A percentile compares a stretch with the other conserved stretches of the same genome.
Conservation (phyloP, 495 filamentous ascomycete species). For the Neurospora sp. region DNA sequence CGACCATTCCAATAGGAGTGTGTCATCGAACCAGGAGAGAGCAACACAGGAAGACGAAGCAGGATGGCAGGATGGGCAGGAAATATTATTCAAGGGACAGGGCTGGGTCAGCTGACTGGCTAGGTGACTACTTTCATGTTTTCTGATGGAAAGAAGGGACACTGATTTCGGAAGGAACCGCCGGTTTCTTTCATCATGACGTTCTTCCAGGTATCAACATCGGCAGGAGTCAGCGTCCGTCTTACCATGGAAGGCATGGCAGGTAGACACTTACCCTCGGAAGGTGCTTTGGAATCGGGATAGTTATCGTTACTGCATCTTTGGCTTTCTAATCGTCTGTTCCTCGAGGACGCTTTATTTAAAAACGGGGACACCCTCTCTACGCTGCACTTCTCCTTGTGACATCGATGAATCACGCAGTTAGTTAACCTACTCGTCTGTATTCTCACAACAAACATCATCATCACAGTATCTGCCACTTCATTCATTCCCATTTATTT, state of each 20-base stretch:
- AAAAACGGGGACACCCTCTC: not conserved
- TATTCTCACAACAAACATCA: not conserved
- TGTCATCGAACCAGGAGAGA: not conserved
- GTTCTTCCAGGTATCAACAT: not conserved
- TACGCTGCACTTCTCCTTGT: not conserved
- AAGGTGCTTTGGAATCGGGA: not conserved
- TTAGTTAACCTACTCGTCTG: not conserved
- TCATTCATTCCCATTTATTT: not conserved
- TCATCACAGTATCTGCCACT: not conserved
- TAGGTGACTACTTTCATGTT: not conserved
- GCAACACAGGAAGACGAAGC: not conserved
- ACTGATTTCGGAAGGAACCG: not conserved
- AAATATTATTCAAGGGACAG: not conserved
- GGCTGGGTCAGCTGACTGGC: not conserved
- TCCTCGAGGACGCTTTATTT: not conserved
- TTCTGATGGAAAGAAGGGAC: not conserved
- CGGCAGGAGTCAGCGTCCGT: not conserved
- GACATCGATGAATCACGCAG: not conserved
- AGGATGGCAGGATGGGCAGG: not conserved
- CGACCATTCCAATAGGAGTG: not conserved
- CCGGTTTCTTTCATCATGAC: not conserved
- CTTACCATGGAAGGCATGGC: not conserved
- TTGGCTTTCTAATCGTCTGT: not conserved
- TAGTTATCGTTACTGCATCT: not conserved
- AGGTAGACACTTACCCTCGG: not conserved